Percentiles rank a stretch among this genome's conserved stretches.
phyloP scores from a whole-genome alignment of 169 alveolate genomes.

The Babesia sp. region DNA sequence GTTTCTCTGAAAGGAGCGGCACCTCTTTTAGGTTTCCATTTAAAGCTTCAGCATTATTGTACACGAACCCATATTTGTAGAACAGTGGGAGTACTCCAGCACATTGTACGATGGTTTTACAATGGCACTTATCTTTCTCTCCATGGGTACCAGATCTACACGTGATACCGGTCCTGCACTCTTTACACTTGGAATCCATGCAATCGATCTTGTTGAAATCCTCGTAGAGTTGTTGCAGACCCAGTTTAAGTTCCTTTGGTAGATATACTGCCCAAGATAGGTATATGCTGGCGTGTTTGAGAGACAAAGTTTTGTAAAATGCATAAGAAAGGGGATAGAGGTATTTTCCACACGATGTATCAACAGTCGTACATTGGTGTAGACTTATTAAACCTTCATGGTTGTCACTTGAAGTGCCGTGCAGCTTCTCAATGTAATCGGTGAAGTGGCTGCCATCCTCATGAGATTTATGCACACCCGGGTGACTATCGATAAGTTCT shows the following conservation, averaged over 20 bases:
- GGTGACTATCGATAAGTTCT: no score
- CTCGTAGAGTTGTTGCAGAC: background rate
- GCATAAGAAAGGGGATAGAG: background rate
- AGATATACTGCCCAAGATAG: background rate
- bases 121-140: background rate
- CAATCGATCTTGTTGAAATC: background rate
- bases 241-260: background rate
- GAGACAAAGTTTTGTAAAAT: background rate
- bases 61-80: background rate
- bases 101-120: background rate
- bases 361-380: no score
- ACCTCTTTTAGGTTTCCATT: background rate
- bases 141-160: background rate
- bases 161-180: no score
- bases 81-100: conserved; percentile 4
- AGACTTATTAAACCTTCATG: no score
- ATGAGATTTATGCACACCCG: no score
- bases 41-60: background rate
- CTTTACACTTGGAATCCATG: background rate
- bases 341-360: background rate
- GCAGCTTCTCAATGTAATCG: no score
- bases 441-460: no score
- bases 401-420: no score
- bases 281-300: background rate
- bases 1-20: no score